phyloP scores from a whole-genome alignment of 2,329 filamentous ascomycete species.

The Diplodia seriata region DNA sequence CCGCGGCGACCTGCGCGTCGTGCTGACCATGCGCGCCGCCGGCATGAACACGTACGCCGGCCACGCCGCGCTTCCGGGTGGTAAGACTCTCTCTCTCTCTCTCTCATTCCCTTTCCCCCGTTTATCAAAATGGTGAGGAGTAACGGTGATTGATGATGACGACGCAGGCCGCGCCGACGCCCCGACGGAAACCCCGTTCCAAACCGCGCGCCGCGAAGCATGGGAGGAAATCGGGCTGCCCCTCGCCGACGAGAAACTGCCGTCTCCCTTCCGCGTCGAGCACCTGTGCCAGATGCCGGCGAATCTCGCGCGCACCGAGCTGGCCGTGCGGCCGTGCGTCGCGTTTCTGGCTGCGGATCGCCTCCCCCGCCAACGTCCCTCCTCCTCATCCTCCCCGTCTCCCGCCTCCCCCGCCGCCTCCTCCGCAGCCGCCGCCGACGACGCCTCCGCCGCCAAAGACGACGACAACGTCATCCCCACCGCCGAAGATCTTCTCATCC shows the following conservation, averaged over 20 bases:
- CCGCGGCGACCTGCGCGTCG: constrained; percentile 74
- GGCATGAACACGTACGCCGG: constrained; percentile 72
- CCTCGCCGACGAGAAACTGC: constrained; percentile 68
- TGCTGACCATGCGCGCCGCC: constrained; percentile 67
- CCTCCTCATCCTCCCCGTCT: background rate
- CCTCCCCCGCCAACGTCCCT: background rate
- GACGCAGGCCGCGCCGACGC: constrained; percentile 63
- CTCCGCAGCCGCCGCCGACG: constrained; percentile 35
- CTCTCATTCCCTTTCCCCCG: too few relatives aligned
- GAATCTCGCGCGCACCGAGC: constrained; percentile 59
- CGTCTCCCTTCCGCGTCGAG: constrained; percentile 81
- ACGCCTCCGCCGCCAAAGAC: constrained; percentile 39
- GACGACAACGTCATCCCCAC: background rate
- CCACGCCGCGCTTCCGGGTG: constrained; percentile 85
- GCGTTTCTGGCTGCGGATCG: constrained; percentile 63
- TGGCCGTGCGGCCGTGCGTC: constrained; percentile 59
- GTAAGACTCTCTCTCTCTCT: constrained; percentile 50
- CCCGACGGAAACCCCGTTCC: constrained; percentile 65
- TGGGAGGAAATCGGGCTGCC: constrained; percentile 93
- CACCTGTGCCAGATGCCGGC: constrained; percentile 82
- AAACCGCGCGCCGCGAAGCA: constrained; percentile 88
- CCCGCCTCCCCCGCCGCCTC: constrained; percentile 35
- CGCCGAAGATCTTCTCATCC: constrained; percentile 73
- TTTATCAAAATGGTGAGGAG: too few relatives aligned
- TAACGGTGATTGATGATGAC: too few relatives aligned